Percentiles rank a stretch among this genome's conserved stretches.
phyloP scores from a whole-genome alignment of 257 asterid genomes.

The Solanum pinnatisectum region DNA sequence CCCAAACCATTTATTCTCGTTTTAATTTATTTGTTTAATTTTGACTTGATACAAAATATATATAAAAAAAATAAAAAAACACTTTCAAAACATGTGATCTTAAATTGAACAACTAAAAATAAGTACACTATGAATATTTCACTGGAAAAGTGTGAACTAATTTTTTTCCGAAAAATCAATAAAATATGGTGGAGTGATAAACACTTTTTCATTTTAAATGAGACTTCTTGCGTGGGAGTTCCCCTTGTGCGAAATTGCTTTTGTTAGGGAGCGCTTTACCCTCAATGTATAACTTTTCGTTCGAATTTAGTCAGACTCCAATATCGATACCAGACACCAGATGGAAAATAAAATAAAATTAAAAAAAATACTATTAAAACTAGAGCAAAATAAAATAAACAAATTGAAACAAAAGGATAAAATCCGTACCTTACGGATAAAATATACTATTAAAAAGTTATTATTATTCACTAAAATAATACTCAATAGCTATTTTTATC shows the following conservation, averaged over 20 bases:
- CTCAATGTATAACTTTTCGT: too few species aligned
- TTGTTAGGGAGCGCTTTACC: accelerated
- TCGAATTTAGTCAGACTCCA: accelerated
- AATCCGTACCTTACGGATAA: background rate
- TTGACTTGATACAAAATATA: accelerated
- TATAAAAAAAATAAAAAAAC: too few species aligned
- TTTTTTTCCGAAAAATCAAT: background rate
- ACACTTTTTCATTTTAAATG: too few species aligned
- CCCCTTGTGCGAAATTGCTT: accelerated
- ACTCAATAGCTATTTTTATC: background rate
- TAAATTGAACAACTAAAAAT: too few species aligned
- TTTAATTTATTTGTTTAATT: too few species aligned
- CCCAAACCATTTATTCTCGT: background rate
- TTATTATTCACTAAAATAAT: background rate
- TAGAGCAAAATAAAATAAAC: too few species aligned
- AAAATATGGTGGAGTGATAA: background rate
- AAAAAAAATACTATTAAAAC: too few species aligned
- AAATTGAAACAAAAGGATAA: too few species aligned
- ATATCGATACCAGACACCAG: accelerated
- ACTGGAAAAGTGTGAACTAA: too few species aligned
- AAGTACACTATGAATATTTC: too few species aligned
- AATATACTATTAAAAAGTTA: background rate
- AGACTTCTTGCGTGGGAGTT: background rate
- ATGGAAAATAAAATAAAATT: too few species aligned
- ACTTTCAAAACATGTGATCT: too few species aligned